These are phyloP conservation scores for Lithospermum erythrorhizon DNA, from an alignment of 257 asterid genomes.

Conservation along the genomic window DNA sequence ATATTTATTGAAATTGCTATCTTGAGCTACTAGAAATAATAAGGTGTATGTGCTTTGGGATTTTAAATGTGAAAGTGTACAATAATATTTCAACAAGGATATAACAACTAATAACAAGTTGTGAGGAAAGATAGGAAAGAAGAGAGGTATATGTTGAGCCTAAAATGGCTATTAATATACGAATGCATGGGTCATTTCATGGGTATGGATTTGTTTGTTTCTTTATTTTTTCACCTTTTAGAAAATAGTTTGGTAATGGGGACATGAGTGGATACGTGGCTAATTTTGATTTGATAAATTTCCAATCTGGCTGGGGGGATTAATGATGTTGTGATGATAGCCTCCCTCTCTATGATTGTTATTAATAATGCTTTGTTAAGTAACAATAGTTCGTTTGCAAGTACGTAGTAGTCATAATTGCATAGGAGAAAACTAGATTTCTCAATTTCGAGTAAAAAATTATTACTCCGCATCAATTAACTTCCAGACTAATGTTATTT, in stretches of 20 bases:
- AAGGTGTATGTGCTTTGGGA: too few relatives aligned
- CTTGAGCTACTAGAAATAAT: background rate
- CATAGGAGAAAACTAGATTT: too few relatives aligned
- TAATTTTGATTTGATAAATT: constrained; percentile 12
- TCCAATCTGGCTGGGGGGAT: constrained; percentile 13
- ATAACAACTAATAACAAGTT: background rate
- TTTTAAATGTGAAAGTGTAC: too few relatives aligned
- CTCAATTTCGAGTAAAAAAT: too few relatives aligned
- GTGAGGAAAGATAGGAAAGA: background rate
- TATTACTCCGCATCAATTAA: too few relatives aligned
- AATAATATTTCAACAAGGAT: too few relatives aligned
- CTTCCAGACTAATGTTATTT: too few relatives aligned
- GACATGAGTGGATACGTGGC: constrained; percentile 20
- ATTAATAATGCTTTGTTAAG: background rate
- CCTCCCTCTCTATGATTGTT: background rate
- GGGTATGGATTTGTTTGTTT: constrained; percentile 3
- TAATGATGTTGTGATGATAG: background rate
- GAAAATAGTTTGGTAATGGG: background rate
- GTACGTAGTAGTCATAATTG: too few relatives aligned
- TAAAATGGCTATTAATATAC: background rate
- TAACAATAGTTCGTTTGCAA: too few relatives aligned
- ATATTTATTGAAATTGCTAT: too few relatives aligned
- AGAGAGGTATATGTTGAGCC: background rate
- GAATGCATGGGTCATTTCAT: background rate
- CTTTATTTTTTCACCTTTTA: background rate